Evolutionary conservation across 805 yeast species (phyloP), one percentile per base, ranked within the genome.

Genomic region (Ogataea trehaloabstinens): DNA sequence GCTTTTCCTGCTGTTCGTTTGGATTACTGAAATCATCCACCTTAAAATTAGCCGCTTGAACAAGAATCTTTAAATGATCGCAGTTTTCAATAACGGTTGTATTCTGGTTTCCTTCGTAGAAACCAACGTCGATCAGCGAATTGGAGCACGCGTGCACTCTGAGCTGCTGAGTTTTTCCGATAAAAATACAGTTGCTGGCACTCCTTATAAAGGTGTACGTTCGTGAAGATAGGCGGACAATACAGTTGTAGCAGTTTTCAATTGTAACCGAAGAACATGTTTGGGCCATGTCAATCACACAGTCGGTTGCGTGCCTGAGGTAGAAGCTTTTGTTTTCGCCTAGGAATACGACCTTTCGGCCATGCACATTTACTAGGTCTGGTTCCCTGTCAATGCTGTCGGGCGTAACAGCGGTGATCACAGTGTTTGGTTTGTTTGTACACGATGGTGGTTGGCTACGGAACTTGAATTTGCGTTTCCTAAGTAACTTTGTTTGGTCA

Each of bases 1-100:
- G 50, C 33, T 45, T 52, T 8, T 38, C 35, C 19, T 28, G 42
- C 1, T 29, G 12, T 28, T 37, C 46, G 24, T 45, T 44, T 11
- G 61, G 63, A 24, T 40, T 38, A 24, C 46, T 44, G 41, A 61
- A 61, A 37, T 61, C 65, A 28, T 61, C 65, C 11, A 61, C 51
- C 10, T 40, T 32, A 3, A 56, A 34, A 11, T 19, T 18, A 3
- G 28, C 11, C 12, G 34, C 22, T 16, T 10, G 31, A 29, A 29
- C 28, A 6, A 45, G 38, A 12, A 57, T 30, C 5, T 20, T 29
- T n/a, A 61, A 28, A 5, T 30, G 31, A 10, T 40, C 11, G 24
- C 57, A 54, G 19, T 46, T 40, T 36, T 61, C 66, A 16, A 61
- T 53, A 11, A 60, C 47, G 4, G 55, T 40, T 19, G 52, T 46